Evolutionary conservation across 2,329 filamentous ascomycete genomes (phyloP).

Genomic region (Aspergillus fumigatiaffinis): DNA sequence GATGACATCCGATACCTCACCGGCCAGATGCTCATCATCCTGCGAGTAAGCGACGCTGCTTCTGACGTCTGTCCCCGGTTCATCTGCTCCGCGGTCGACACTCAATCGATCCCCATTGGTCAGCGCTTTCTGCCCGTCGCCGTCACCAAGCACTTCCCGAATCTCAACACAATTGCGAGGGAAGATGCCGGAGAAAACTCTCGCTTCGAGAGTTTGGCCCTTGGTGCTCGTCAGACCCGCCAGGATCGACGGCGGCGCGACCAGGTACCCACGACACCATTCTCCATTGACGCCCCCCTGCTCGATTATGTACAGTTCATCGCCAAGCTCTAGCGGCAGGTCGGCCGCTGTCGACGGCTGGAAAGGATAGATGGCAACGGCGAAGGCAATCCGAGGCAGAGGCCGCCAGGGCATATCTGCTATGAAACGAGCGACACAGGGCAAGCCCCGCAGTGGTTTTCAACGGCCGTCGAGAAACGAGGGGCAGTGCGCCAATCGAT

Average conservation of each 20-base stretch:
- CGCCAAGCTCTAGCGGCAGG: conserved; percentile 92
- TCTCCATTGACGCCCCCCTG: conserved; percentile 79
- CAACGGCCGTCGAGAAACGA: conserved; percentile 22
- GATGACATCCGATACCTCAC: conserved; percentile 31
- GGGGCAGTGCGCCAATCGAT: conserved; percentile 12
- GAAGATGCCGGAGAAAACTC: conserved; percentile 98
- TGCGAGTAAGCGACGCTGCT: conserved; percentile 26
- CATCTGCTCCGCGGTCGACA: conserved; percentile 33
- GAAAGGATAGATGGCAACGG: conserved; percentile 93
- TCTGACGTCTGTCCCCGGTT: conserved; percentile 25
- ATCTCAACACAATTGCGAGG: conserved; percentile 92
- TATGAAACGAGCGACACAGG: conserved; percentile 14
- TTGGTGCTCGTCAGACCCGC: conserved; percentile 86
- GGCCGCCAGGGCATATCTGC: conserved; percentile 89
- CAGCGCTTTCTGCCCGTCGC: conserved; percentile 43
- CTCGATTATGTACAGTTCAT: conserved; percentile 98
- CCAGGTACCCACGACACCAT: conserved; percentile 93
- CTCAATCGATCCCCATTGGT: conserved; percentile 33
- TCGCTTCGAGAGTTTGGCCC: conserved; percentile 88
- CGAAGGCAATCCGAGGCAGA: conserved; percentile 94
- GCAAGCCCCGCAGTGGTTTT: conserved; percentile 19
- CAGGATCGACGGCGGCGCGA: conserved; percentile 88
- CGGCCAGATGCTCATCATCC: conserved; percentile 20
- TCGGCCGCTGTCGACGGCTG: conserved; percentile 80
- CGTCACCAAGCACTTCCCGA: conserved; percentile 81